Evolutionary conservation across 2,329 filamentous ascomycete genomes (phyloP).

Genomic region (Acrocalymma vagum): DNA sequence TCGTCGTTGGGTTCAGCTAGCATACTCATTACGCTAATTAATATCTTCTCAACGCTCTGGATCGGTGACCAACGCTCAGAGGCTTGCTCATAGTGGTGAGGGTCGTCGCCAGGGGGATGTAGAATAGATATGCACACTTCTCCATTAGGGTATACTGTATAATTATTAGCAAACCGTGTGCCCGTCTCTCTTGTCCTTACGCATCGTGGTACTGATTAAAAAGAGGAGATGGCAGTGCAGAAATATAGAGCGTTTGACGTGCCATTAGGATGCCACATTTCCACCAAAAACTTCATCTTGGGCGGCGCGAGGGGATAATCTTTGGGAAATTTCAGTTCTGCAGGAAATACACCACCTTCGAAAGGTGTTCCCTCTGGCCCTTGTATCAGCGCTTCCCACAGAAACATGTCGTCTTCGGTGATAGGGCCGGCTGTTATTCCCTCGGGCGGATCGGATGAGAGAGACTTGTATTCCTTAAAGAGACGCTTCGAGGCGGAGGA

Average conservation of each 20-base stretch:
- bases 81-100: slow-evolving; percentile 90
- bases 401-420: slow-evolving; percentile 91
- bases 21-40: slow-evolving; percentile 91
- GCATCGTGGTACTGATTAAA: too few relatives aligned
- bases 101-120: slow-evolving; percentile 92
- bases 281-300: slow-evolving; percentile 83
- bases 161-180: slow-evolving; percentile 7
- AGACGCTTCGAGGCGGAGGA: slow-evolving; percentile 76
- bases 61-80: slow-evolving; percentile 94
- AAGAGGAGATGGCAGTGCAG: too few relatives aligned
- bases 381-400: slow-evolving; percentile 96
- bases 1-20: slow-evolving; percentile 94
- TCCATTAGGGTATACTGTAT: slow-evolving; percentile 78
- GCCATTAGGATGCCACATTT: slow-evolving; percentile 94
- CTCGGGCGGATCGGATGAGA: slow-evolving; percentile 95
- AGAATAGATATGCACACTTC: slow-evolving; percentile 97
- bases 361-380: slow-evolving; percentile 96
- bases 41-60: slow-evolving; percentile 92
- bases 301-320: slow-evolving; percentile 90
- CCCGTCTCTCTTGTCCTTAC: too few relatives aligned
- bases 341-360: slow-evolving; percentile 93
- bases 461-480: slow-evolving; percentile 93
- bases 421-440: slow-evolving; percentile 95
- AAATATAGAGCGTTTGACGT: slow-evolving; percentile 40
- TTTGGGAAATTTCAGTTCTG: slow-evolving; percentile 80